Evolutionary conservation across 108 stramenopile species (phyloP), one percentile per base, ranked within the genome.

Genomic region (Nitzschia inconspicua): DNA sequence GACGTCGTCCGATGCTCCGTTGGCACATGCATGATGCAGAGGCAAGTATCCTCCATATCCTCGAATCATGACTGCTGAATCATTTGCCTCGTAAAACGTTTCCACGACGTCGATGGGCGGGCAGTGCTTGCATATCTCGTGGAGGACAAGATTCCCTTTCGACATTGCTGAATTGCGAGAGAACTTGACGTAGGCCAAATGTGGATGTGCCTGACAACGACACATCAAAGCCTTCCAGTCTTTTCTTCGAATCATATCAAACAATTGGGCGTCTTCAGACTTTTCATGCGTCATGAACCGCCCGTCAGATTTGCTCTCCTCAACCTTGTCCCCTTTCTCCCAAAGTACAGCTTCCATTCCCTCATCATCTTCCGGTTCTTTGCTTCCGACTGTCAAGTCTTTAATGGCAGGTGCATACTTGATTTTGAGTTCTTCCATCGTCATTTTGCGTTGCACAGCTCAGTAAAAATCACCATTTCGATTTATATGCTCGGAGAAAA

Each of bases 11-110:
- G 84, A 73, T 27, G 76, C 81, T 47, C 75, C 78, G 26, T 62
- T 60, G 44, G 75, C 78, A 40, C 83, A 85, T 3, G 88, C 88
- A 62, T 78, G 74, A 64, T 89, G 88, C 8, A 85, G 57, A 14
- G 88, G 88, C 3, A 85, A 64, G 28, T 76, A 68, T 28, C 80
- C 59, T n/a, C 10, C 63, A 10, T 74, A 57, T 47, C 82, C 85
- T 50, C 68, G 60, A 4, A 19, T 52, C 65, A 30, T 70, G 57
- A 46, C 64, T 32, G 49, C 76, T 44, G 43, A 43, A 3, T 67
- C 73, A 68, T 80, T 62, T 26, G 62, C 62, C 5, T 56, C 40
- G 0, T 73, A 39, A 18, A 85, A 32, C 3, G 76, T 64, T 27
- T 65, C 58, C 13, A 85, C 41, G 7, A 79, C n/a, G 22, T 79